Evolutionary conservation across 1,284 basidiomycete species (phyloP).

Genomic region (Irpex sp.): DNA sequence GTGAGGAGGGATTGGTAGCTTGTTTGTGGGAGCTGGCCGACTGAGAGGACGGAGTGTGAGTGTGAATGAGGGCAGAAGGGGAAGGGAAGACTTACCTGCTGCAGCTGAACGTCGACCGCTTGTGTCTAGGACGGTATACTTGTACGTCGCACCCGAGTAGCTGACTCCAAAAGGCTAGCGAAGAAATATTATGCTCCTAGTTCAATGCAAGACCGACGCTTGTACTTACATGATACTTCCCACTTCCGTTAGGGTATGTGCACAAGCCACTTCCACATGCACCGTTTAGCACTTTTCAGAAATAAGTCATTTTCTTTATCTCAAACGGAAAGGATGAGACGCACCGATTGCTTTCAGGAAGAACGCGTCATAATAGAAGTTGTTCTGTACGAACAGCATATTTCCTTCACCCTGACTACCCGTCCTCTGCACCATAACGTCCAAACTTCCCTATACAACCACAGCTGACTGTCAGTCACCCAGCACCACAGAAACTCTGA

Average conservation of each 20-base stretch:
- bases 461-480: background rate
- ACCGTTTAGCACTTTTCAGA: conserved; percentile 77
- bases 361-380: conserved; percentile 98
- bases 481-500: background rate
- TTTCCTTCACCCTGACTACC: conserved; percentile 62
- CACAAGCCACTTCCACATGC: conserved; percentile 86
- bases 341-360: conserved; percentile 93
- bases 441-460: conserved; percentile 75
- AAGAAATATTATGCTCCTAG: background rate
- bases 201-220: background rate
- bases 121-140: conserved; percentile 95
- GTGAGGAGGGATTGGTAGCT: conserved; percentile 86
- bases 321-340: conserved; percentile 18
- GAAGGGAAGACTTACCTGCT: conserved; percentile 52
- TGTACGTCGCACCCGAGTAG: conserved; percentile 94
- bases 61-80: background rate
- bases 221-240: conserved; percentile 65
- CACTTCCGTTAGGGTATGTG: conserved; percentile 52
- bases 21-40: conserved; percentile 90
- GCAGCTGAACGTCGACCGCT: conserved; percentile 88
- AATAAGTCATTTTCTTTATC: background rate
- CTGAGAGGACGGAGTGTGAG: conserved; percentile 34
- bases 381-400: conserved; percentile 90
- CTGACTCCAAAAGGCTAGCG: conserved; percentile 91
- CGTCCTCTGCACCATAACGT: conserved; percentile 86